A percentile compares a stretch with the other conserved stretches of the same genome.
Evolutionary conservation across 306 rosid genomes (phyloP).

Genomic region (Cajanus cajan): DNA sequence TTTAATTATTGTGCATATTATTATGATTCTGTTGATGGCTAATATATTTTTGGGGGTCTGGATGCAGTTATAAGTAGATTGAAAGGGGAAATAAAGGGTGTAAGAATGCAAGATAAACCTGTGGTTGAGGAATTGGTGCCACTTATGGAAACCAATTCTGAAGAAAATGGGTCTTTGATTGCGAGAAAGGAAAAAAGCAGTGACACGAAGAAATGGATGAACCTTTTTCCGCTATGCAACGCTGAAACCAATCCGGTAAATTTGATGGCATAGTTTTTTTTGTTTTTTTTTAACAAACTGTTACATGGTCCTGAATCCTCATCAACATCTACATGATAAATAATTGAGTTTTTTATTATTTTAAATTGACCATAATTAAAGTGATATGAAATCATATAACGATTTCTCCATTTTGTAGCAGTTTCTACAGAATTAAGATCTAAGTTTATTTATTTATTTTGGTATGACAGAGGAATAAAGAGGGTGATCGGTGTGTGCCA

Average conservation of each 20-base stretch:
- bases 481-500: constrained; percentile 45
- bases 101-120: constrained; percentile 37
- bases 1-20: no score
- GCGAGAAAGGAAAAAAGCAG: constrained; percentile 27
- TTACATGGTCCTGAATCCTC: background rate
- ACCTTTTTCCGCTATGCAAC: constrained; percentile 68
- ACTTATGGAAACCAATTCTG: constrained; percentile 29
- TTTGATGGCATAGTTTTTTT: background rate
- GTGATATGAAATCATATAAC: background rate
- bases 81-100: constrained; percentile 45
- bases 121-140: constrained; percentile 41
- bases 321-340: no score
- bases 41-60: background rate
- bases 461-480: constrained; percentile 44
- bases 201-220: constrained; percentile 53
- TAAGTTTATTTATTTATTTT: background rate
- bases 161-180: constrained; percentile 20
- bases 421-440: background rate
- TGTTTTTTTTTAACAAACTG: background rate
- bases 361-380: no score
- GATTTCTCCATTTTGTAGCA: background rate
- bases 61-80: constrained; percentile 55
- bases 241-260: constrained; percentile 33
- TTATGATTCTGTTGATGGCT: background rate
- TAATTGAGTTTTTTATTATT: no score